These are phyloP conservation scores for Trichosporon ovoides DNA, from an alignment of 1,284 basidiomycete genomes.

Conservation along the genomic window DNA sequence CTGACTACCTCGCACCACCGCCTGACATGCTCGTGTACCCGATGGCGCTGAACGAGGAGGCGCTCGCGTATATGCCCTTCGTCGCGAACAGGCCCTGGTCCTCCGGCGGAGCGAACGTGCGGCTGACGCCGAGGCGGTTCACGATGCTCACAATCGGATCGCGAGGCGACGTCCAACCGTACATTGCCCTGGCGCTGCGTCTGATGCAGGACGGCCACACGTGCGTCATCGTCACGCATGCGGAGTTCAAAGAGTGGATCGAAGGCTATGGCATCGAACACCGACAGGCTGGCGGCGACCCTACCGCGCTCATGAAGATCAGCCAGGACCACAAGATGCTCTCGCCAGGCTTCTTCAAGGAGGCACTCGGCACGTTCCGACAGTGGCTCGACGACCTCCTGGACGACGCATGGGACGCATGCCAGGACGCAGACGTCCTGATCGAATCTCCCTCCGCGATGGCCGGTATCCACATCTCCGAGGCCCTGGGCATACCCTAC, in stretches of 20 bases:
- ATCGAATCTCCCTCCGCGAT: slow-evolving; percentile 95
- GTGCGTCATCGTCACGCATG: slow-evolving; percentile 57
- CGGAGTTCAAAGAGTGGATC: slow-evolving; percentile 92
- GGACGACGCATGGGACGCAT: slow-evolving; percentile 89
- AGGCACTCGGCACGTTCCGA: slow-evolving; percentile 71
- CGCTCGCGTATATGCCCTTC: slow-evolving; percentile 42
- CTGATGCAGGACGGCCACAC: slow-evolving; percentile 65
- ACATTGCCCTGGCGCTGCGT: slow-evolving; percentile 69
- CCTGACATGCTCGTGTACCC: slow-evolving; percentile 26
- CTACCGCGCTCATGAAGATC: slow-evolving; percentile 88
- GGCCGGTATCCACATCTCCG: slow-evolving; percentile 96
- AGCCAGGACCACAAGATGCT: slow-evolving; percentile 64
- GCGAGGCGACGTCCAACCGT: slow-evolving; percentile 86
- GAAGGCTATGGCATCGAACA: slow-evolving; percentile 73
- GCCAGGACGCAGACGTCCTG: slow-evolving; percentile 86
- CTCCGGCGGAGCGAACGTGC: slow-evolving; percentile 13
- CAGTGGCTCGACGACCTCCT: slow-evolving; percentile 95
- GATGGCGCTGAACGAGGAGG: slow-evolving; percentile 32
- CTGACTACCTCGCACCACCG: slow-evolving; percentile 36
- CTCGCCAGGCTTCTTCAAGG: slow-evolving; percentile 73
- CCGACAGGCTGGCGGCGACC: slow-evolving; percentile 82
- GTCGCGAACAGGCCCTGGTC: slow-evolving; percentile 39
- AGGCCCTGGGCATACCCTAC: slow-evolving; percentile 86
- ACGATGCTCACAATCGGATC: slow-evolving; percentile 58
- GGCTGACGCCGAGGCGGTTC: slow-evolving; percentile 40